These are phyloP conservation scores for Stenogyne calaminthoides DNA, from an alignment of 305 asterid genomes.

Conservation along the genomic window DNA sequence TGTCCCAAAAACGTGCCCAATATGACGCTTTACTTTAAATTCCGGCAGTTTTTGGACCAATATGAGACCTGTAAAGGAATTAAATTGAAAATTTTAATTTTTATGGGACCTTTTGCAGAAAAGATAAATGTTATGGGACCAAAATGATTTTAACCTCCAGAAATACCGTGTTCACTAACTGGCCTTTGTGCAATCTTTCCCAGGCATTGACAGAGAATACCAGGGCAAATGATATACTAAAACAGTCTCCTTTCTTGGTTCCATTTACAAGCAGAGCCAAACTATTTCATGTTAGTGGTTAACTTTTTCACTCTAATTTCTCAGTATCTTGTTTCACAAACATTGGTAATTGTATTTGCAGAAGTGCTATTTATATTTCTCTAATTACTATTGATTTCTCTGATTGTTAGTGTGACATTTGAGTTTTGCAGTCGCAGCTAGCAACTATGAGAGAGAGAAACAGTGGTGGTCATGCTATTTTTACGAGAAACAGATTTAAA, in stretches of 20 bases:
- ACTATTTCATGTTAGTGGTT: slow-evolving; percentile 79
- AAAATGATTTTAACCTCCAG: background rate
- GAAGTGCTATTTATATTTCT: slow-evolving; percentile 8
- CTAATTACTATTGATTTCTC: slow-evolving; percentile 1
- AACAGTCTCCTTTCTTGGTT: slow-evolving; percentile 94
- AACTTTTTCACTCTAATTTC: slow-evolving; percentile 22
- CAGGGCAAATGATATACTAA: slow-evolving; percentile 83
- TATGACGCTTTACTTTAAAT: too few species aligned
- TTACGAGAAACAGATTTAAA: slow-evolving; percentile 71
- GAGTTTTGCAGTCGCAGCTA: slow-evolving; percentile 74
- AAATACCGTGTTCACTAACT: slow-evolving; percentile 16
- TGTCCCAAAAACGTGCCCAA: too few species aligned
- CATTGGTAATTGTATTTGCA: slow-evolving; percentile 21
- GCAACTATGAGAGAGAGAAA: slow-evolving; percentile 62
- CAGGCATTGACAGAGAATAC: slow-evolving; percentile 88
- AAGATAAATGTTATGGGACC: too few species aligned
- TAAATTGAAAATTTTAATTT: too few species aligned
- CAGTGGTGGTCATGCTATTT: slow-evolving; percentile 52
- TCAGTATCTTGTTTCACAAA: slow-evolving; percentile 7
- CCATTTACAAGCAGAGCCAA: slow-evolving; percentile 97
- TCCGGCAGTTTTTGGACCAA: too few species aligned
- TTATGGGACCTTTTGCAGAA: too few species aligned
- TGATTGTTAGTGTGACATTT: slow-evolving; percentile 30
- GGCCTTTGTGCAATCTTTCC: slow-evolving; percentile 30
- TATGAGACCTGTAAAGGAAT: too few species aligned